phyloP scores from a whole-genome alignment of 306 rosid species.

The Quercus dentata region DNA sequence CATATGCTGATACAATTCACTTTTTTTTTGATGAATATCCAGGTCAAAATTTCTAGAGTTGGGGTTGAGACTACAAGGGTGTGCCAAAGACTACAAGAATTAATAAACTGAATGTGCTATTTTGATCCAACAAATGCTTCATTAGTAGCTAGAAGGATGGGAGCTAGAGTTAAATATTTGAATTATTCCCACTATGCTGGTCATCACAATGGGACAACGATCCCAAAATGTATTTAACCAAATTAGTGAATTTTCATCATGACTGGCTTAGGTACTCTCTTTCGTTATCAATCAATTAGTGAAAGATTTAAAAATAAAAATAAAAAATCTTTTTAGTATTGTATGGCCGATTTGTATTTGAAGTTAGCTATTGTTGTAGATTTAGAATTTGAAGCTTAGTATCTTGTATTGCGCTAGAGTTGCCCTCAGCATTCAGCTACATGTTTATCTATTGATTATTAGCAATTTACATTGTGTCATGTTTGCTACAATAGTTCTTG shows the following conservation, averaged over 20 bases:
- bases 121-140: neutral
- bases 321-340: too few relatives aligned
- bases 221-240: neutral
- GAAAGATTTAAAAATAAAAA: too few relatives aligned
- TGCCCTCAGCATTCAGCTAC: too few relatives aligned
- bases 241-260: neutral
- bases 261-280: too few relatives aligned
- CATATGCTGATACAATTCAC: neutral
- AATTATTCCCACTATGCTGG: neutral
- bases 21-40: neutral
- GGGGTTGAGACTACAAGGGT: slow-evolving; percentile 65
- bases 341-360: neutral
- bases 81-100: slow-evolving; percentile 43
- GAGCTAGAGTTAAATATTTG: too few relatives aligned
- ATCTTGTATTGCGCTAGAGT: too few relatives aligned
- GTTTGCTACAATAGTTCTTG: too few relatives aligned
- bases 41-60: slow-evolving; percentile 65
- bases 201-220: neutral
- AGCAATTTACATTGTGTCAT: too few relatives aligned
- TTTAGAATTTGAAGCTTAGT: neutral
- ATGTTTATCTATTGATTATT: too few relatives aligned
- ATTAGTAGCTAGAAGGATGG: neutral
- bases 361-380: neutral
- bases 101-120: slow-evolving; percentile 13
- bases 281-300: too few relatives aligned